Conservation (phyloP, 1,284 basidiomycete species). For the Cystobasidium pallidum region DNA sequence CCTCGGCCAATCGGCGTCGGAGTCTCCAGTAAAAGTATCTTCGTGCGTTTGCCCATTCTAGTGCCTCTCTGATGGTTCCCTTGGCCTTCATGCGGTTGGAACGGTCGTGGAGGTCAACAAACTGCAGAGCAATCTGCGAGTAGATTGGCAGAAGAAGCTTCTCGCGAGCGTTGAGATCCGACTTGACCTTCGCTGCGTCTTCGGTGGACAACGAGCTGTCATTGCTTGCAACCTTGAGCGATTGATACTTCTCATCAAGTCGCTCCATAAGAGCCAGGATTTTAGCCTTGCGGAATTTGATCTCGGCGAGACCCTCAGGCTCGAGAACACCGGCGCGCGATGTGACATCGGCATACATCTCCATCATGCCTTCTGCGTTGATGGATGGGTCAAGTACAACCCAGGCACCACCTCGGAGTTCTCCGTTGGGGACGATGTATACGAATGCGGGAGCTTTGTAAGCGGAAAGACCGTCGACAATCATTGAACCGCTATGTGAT, state of each 20-base stretch:
- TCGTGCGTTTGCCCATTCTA: slow-evolving; percentile 85
- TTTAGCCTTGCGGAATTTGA: slow-evolving; percentile 72
- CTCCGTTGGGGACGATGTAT: slow-evolving; percentile 97
- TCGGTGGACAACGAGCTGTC: slow-evolving; percentile 71
- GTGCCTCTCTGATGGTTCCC: slow-evolving; percentile 75
- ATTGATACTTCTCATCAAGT: slow-evolving; percentile 80
- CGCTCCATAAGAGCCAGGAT: slow-evolving; percentile 89
- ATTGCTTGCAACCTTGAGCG: slow-evolving; percentile 77
- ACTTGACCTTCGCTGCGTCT: slow-evolving; percentile 70
- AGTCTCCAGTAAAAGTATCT: slow-evolving; percentile 92
- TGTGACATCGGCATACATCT: slow-evolving; percentile 92
- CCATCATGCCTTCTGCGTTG: slow-evolving; percentile 90
- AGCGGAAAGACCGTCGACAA: slow-evolving; percentile 94
- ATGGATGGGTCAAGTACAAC: slow-evolving; percentile 98
- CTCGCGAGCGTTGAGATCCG: slow-evolving; percentile 76
- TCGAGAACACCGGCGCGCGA: slow-evolving; percentile 96
- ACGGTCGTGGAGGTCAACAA: slow-evolving; percentile 91
- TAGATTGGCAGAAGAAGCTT: slow-evolving; percentile 83
- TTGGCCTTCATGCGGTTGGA: slow-evolving; percentile 97
- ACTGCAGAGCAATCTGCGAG: slow-evolving; percentile 89
- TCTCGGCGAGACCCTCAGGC: slow-evolving; percentile 95
- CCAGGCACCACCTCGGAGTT: slow-evolving; percentile 98
- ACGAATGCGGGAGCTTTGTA: slow-evolving; percentile 99
- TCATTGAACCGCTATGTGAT: slow-evolving; percentile 61
- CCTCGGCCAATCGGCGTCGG: slow-evolving; percentile 64